Base-by-base conservation (phyloP, 768 basidiomycete species). In the Auricularia sp. region DNA sequence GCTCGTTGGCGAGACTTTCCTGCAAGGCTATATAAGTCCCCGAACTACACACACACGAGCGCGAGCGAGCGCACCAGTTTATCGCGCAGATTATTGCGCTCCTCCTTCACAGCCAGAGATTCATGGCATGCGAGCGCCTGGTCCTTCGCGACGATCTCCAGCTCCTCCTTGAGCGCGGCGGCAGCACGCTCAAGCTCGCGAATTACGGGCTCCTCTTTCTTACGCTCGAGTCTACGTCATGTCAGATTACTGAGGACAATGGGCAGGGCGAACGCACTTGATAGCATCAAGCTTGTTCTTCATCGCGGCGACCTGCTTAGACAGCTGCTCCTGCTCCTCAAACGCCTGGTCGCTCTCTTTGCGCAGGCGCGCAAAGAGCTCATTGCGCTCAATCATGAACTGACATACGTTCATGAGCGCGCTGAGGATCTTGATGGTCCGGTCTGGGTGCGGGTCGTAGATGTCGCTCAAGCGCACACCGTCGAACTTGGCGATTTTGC, bases 391-490 rank as follows among this genome's bases (percentile, higher is more conserved):
- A 68, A 87, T 89, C 14, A 86, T 87, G 73, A 94, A 96, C 74
- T 91, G 92, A 74, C 93, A 84, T 73, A 95, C 92, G 75, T 97
- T 97, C 78, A 95, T 91, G 68, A 96, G 89, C 2, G 89, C 92
- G 42, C 91, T 91, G 67, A 97, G 82, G 47, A 90, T 78, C 62
- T 83, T 79, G 35, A 87, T 80, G 0, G 92, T 90, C 35, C 94
- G 86, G 51, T 87, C 83, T 34, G 84, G 77, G 7, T 91, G 87
- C 1, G 94, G 94, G 58, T 78, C 80, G 64, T 80, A 79, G 18
- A 96, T 73, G 68, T 97, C 94, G 67, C 79, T 84, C 62, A 89
- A 77, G 67, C 80, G 86, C 73, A 96, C 94, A 72, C 89, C 86
- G 63, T 87, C 83, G 44, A 91, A 83, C 69, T 86, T 80, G 4